Percentiles rank a stretch among this genome's conserved stretches.
phyloP scores from a whole-genome alignment of 2,329 filamentous ascomycete species.

The Raffaelea albimanens region DNA sequence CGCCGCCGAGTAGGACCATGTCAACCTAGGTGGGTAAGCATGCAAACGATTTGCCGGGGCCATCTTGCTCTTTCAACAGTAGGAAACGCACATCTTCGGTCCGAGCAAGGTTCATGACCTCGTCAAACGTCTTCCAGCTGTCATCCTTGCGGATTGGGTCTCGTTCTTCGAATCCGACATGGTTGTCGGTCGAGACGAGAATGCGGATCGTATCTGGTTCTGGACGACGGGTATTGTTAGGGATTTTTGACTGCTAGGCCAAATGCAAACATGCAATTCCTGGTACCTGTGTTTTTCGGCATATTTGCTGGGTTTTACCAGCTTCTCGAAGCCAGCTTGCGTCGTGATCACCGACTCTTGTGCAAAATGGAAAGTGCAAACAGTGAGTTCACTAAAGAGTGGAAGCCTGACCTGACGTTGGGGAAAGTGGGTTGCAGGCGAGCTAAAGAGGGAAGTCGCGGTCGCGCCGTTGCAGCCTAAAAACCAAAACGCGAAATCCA shows the following conservation, averaged over 20 bases:
- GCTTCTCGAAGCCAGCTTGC: not conserved
- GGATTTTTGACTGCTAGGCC: not conserved
- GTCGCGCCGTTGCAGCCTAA: constrained; percentile 11
- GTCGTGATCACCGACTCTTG: not conserved
- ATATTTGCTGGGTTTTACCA: constrained; percentile 10
- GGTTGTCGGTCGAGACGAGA: constrained; percentile 88
- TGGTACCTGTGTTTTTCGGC: constrained; percentile 17
- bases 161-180: constrained; percentile 93
- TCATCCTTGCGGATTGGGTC: constrained; percentile 93
- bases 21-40: constrained; percentile 50
- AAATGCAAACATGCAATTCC: not conserved
- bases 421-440: too few relatives aligned
- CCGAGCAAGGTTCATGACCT: constrained; percentile 83
- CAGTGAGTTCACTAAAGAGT: not conserved
- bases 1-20: constrained; percentile 91
- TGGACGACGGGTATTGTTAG: constrained; percentile 13
- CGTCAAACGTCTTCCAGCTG: constrained; percentile 93
- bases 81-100: constrained; percentile 59
- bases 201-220: constrained; percentile 83
- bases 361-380: not conserved
- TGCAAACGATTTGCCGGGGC: not conserved
- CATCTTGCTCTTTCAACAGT: too few relatives aligned
- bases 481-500: constrained; percentile 12
- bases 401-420: too few relatives aligned
- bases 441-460: not conserved